phyloP scores from a whole-genome alignment of 108 stramenopile species.

The Aurantiochytrium sp. region DNA sequence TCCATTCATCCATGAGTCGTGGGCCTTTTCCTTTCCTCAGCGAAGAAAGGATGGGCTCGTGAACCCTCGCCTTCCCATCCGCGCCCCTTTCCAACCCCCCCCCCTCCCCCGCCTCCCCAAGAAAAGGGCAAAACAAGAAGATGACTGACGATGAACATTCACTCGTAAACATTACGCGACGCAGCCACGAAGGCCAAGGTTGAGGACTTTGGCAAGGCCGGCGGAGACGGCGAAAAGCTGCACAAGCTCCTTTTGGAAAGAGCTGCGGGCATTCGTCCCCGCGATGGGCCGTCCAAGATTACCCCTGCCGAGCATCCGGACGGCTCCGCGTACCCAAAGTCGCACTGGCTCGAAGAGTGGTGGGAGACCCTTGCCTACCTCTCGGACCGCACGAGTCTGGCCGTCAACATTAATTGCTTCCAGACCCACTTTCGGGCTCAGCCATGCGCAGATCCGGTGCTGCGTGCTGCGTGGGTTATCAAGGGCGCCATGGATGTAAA shows the following conservation, averaged over 20 bases:
- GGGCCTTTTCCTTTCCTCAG: no score
- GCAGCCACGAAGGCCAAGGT: background rate
- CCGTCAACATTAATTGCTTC: slow-evolving; percentile 11
- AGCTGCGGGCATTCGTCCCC: background rate
- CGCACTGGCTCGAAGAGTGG: background rate
- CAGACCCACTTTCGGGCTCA: background rate
- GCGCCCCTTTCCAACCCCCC: no score
- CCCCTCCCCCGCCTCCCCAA: no score
- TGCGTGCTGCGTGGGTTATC: background rate
- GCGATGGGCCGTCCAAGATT: background rate
- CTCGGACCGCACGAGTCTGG: background rate
- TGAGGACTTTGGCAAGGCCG: background rate
- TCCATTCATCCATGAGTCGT: no score
- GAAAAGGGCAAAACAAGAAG: no score
- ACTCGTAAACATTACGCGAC: background rate
- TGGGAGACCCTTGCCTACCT: background rate
- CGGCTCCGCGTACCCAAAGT: background rate
- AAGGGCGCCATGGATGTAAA: background rate
- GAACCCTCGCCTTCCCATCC: no score
- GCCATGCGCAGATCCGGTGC: background rate
- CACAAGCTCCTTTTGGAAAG: background rate
- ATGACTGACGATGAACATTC: no score
- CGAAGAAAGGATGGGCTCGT: no score
- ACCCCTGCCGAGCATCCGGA: background rate
- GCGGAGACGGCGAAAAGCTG: slow-evolving; percentile 1